Evolutionary conservation across 176 grass and related monocot species (phyloP), one percentile per base, ranked within the genome.

Genomic region (Oryza glumipatula): DNA sequence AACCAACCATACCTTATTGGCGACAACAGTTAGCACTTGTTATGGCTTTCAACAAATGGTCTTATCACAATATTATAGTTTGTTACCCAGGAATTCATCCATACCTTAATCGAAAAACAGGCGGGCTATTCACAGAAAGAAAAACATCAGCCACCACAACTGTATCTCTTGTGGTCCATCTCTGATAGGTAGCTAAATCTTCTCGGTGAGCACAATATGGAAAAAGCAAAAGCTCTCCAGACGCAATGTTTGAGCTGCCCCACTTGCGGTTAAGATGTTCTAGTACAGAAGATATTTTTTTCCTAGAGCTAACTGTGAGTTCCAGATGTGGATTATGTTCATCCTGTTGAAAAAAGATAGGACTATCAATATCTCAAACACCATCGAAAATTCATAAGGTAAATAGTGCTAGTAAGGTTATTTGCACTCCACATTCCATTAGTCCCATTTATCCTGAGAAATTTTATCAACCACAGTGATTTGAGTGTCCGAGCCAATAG

Each of bases 211-310:
- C 90, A 82, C 44, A 91, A 82, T 94, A 94, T 16, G 94, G 96
- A 39, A 99, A 87, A 77, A 99, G 89, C 44, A 99, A 81, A 36
- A 99, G 91, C 80, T 99, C 96, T 73, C 91, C 91, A 49, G 64
- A 92, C 73, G 94, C 72, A 45, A 96, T 83, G 61, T 86, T 88
- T 84, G 91, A 96, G 85, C 88, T 87, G 23, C 96, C 94, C 96
- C 94, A 99, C 85, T 99, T 99, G 58, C 91, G 89, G 56, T 91
- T 96, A 61, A 99, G 76, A 89, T 99, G 96, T 84, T 99, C 96
- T 80, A 99, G 79, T 38, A 99, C 94, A 60, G 96, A 99, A 76
- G 94, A 91, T 87, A 99, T 94, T 90, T 91, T 99, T 47, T 99
- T 99, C 83, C 88, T 88, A 78, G 84, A 85, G 76, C 96, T 99